These are phyloP conservation scores for Ogataea wickerhamii DNA, from an alignment of 805 yeast species.

Conservation along the genomic window DNA sequence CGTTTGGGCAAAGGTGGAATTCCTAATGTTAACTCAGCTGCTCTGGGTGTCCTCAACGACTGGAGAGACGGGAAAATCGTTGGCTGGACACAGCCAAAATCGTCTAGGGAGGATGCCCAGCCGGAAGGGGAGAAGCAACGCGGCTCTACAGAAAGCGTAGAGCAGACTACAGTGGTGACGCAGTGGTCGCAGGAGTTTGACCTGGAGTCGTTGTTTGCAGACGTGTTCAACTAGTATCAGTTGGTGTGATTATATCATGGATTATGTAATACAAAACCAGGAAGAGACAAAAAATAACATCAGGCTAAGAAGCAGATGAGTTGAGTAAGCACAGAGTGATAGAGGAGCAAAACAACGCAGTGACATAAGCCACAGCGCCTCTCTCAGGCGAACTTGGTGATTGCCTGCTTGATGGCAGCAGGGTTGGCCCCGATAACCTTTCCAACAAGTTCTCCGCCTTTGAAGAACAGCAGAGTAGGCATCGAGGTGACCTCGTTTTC, in stretches of 20 bases:
- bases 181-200: conserved; percentile 95
- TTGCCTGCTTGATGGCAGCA: conserved; percentile 68
- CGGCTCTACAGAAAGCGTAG: conserved; percentile 38
- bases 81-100: conserved; percentile 82
- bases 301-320: no score
- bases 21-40: conserved; percentile 86
- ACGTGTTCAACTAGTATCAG: conserved; percentile 22
- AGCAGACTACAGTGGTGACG: conserved; percentile 75
- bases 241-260: not conserved
- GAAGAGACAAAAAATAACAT: no score
- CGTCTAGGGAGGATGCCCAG: conserved; percentile 20
- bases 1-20: conserved; percentile 90
- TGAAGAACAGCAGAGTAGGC: conserved; percentile 72
- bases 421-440: conserved; percentile 91
- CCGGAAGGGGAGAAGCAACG: conserved; percentile 24
- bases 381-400: conserved; percentile 32
- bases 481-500: conserved; percentile 52
- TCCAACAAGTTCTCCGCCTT: conserved; percentile 74
- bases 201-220: conserved; percentile 71
- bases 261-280: no score
- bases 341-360: conserved; percentile 1
- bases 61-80: conserved; percentile 96
- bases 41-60: conserved; percentile 76
- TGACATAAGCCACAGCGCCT: conserved; percentile 6
- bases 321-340: no score